Evolutionary conservation across 164 flowering plant species (phyloP).

Genomic region (Malania oleifera): DNA sequence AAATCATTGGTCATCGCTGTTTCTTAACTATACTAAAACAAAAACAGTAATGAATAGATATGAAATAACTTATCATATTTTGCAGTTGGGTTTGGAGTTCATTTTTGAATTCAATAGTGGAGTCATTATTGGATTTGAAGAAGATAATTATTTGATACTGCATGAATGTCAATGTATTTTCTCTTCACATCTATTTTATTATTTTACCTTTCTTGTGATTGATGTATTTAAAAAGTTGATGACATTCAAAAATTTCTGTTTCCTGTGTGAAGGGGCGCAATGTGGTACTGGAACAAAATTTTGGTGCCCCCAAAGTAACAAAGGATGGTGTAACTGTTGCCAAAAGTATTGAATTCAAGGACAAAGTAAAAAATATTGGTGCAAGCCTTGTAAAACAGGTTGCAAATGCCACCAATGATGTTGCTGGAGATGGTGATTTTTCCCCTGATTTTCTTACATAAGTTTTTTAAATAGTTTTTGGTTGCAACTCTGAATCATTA

Average conservation of each 20-base stretch:
- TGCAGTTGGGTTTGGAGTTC: no score
- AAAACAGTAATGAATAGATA: no score
- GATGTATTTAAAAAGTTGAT: neutral
- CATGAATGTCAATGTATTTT: no score
- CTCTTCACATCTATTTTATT: no score
- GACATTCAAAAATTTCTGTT: slow-evolving; percentile 1
- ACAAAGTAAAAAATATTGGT: slow-evolving; percentile 81
- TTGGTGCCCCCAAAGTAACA: slow-evolving; percentile 92
- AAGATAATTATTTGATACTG: no score
- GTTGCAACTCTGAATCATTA: no score
- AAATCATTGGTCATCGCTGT: no score
- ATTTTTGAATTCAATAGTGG: no score
- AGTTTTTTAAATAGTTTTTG: no score
- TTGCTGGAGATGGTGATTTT: slow-evolving; percentile 86
- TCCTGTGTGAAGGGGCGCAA: slow-evolving; percentile 63
- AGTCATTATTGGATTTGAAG: no score
- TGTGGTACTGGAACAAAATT: slow-evolving; percentile 89
- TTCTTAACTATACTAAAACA: no score
- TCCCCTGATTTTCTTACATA: neutral
- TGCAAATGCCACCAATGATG: slow-evolving; percentile 96
- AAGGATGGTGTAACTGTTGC: slow-evolving; percentile 99
- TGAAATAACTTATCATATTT: no score
- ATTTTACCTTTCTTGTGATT: neutral
- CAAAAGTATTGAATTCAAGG: slow-evolving; percentile 89
- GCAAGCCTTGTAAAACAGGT: slow-evolving; percentile 98